Evolutionary conservation across 768 basidiomycete genomes (phyloP).

Genomic region (Boletellus emodensis): DNA sequence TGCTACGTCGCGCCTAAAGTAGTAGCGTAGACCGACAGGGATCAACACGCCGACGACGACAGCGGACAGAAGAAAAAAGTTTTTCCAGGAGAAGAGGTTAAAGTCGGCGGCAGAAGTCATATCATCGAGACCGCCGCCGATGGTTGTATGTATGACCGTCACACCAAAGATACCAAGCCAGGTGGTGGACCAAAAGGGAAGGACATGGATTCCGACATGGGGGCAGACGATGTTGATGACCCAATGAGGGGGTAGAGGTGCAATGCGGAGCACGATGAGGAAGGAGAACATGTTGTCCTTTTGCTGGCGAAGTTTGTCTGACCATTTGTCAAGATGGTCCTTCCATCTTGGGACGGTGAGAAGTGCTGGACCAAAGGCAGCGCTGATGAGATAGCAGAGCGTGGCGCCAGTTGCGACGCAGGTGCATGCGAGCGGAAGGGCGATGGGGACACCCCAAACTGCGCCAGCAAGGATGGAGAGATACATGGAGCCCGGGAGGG

Average conservation of each 20-base stretch:
- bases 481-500: slow-evolving; percentile 96
- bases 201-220: slow-evolving; percentile 81
- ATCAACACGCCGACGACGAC: slow-evolving; percentile 91
- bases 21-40: slow-evolving; percentile 83
- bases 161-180: slow-evolving; percentile 90
- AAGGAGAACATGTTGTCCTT: slow-evolving; percentile 86
- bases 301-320: slow-evolving; percentile 70
- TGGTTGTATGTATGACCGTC: slow-evolving; percentile 91
- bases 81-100: slow-evolving; percentile 87
- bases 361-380: slow-evolving; percentile 88
- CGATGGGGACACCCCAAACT: slow-evolving; percentile 85
- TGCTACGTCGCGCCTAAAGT: slow-evolving; percentile 64
- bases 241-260: slow-evolving; percentile 95
- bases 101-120: slow-evolving; percentile 96
- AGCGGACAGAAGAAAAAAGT: slow-evolving; percentile 80
- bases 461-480: slow-evolving; percentile 95
- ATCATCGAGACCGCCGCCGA: slow-evolving; percentile 87
- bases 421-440: slow-evolving; percentile 85
- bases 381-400: slow-evolving; percentile 88
- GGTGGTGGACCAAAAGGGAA: slow-evolving; percentile 87
- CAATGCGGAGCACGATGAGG: slow-evolving; percentile 91
- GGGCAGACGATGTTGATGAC: slow-evolving; percentile 91
- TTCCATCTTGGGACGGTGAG: slow-evolving; percentile 85
- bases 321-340: slow-evolving; percentile 77
- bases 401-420: slow-evolving; percentile 90